Percentiles rank a stretch among this genome's conserved stretches.
These are phyloP conservation scores for Chrysoporthe puriensis DNA, from an alignment of 2,329 filamentous ascomycete genomes.

Conservation along the genomic window DNA sequence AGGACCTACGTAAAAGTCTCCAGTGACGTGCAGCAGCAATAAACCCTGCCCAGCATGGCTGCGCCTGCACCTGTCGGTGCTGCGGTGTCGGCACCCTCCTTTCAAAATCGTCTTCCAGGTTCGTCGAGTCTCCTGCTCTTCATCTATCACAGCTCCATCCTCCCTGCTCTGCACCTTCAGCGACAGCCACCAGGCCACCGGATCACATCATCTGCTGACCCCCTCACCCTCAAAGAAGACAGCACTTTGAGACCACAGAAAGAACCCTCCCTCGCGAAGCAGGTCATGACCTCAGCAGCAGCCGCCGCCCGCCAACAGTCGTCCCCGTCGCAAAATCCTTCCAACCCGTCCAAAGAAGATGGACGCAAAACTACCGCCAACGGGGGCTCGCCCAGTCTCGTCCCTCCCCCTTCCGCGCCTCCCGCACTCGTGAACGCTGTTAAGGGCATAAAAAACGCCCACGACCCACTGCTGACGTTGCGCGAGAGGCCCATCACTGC, in stretches of 20 bases:
- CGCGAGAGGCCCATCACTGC: constrained; percentile 37
- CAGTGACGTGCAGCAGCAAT: constrained; percentile 8
- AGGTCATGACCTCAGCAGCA: constrained; percentile 43
- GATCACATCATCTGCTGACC: constrained; percentile 14
- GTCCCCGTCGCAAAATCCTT: constrained; percentile 38
- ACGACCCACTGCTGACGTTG: constrained; percentile 39
- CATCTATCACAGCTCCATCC: background rate
- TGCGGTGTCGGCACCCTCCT: constrained; percentile 25
- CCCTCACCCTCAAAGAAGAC: background rate
- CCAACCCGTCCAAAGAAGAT: constrained; percentile 29
- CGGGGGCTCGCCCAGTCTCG: constrained; percentile 27
- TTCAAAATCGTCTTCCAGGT: constrained; percentile 25
- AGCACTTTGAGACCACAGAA: constrained; percentile 21
- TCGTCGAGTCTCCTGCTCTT: constrained; percentile 13
- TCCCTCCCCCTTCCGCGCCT: constrained; percentile 33
- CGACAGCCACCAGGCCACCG: background rate
- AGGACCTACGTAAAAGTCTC: constrained; percentile 19
- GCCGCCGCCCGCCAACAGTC: constrained; percentile 32
- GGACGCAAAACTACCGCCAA: constrained; percentile 32
- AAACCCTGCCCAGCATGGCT: constrained; percentile 17
- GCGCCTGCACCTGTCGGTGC: constrained; percentile 9
- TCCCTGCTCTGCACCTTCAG: background rate
- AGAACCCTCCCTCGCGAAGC: constrained; percentile 36
- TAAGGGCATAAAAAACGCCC: constrained; percentile 44
- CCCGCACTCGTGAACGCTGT: constrained; percentile 37